Percentiles rank a stretch among this genome's conserved stretches.
phyloP scores from a whole-genome alignment of 352 stramenopile genomes.

The Nothophytophthora sp. region DNA sequence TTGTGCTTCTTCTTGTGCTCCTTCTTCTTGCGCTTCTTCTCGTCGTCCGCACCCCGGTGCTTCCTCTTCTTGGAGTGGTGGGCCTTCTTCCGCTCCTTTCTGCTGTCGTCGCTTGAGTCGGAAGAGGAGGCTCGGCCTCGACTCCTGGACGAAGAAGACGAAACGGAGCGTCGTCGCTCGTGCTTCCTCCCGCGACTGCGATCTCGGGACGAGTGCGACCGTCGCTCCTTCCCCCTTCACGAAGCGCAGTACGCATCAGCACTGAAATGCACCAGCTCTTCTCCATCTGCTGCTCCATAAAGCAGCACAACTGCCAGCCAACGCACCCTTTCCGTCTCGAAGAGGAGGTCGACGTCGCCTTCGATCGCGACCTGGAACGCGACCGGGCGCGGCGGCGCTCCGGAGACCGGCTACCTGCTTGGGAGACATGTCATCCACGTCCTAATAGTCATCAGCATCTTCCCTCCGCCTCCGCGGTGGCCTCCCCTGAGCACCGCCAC shows the following conservation, averaged over 20 bases:
- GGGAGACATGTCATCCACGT: slow-evolving; percentile 16
- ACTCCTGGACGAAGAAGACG: slow-evolving; percentile 26
- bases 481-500: not conserved
- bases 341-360: slow-evolving; percentile 1
- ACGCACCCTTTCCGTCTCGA: not conserved
- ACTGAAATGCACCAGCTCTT: not conserved
- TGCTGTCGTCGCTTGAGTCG: slow-evolving; percentile 23
- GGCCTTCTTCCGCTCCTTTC: slow-evolving; percentile 23
- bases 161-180: slow-evolving; percentile 17
- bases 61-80: slow-evolving; percentile 30
- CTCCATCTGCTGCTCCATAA: not conserved
- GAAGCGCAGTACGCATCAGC: no score
- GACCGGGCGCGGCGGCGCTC: slow-evolving; percentile 12
- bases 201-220: slow-evolving; percentile 14
- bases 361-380: slow-evolving; percentile 29
- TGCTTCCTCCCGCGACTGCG: slow-evolving; percentile 20
- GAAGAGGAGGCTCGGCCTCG: slow-evolving; percentile 25
- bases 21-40: slow-evolving; percentile 40
- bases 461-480: not conserved
- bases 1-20: slow-evolving; percentile 40
- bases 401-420: slow-evolving; percentile 27
- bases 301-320: not conserved
- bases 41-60: slow-evolving; percentile 28
- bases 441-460: slow-evolving; percentile 26
- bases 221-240: slow-evolving; percentile 11